A percentile compares a stretch with the other conserved stretches of the same genome.
These are phyloP conservation scores for Fusarium sp. DNA, from an alignment of 2,329 filamentous ascomycete genomes.

Conservation along the genomic window DNA sequence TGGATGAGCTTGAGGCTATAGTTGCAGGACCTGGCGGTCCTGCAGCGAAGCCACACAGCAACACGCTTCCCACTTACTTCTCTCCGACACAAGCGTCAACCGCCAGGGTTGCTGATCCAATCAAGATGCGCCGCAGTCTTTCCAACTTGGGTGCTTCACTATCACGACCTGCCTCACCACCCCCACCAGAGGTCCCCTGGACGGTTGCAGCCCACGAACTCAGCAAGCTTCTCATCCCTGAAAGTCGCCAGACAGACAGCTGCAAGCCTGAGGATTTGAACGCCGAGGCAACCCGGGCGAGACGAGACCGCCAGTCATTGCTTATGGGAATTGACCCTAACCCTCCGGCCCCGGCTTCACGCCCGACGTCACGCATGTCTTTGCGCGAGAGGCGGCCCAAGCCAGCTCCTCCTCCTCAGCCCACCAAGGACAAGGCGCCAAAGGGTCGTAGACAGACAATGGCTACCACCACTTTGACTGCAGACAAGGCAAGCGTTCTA, in stretches of 20 bases:
- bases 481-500: constrained; percentile 45
- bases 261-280: constrained; percentile 83
- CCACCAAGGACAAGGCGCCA: constrained; percentile 35
- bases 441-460: constrained; percentile 72
- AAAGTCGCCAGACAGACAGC: constrained; percentile 79
- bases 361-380: constrained; percentile 73
- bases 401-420: constrained; percentile 65
- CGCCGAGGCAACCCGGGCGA: constrained; percentile 71
- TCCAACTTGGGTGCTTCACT: constrained; percentile 63
- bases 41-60: constrained; percentile 65
- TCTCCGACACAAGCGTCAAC: constrained; percentile 90
- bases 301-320: constrained; percentile 73
- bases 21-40: constrained; percentile 63
- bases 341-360: constrained; percentile 47
- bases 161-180: constrained; percentile 67
- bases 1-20: constrained; percentile 77
- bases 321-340: constrained; percentile 49
- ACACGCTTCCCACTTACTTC: constrained; percentile 78
- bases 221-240: constrained; percentile 83
- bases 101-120: constrained; percentile 79
- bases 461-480: constrained; percentile 50
- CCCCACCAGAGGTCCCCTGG: constrained; percentile 88
- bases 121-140: constrained; percentile 73
- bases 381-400: constrained; percentile 77
- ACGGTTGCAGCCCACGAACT: constrained; percentile 85